Evolutionary conservation across 352 stramenopile genomes (phyloP), one percentile per base, ranked within the genome.

Genomic region (Plasmopara viticola): DNA sequence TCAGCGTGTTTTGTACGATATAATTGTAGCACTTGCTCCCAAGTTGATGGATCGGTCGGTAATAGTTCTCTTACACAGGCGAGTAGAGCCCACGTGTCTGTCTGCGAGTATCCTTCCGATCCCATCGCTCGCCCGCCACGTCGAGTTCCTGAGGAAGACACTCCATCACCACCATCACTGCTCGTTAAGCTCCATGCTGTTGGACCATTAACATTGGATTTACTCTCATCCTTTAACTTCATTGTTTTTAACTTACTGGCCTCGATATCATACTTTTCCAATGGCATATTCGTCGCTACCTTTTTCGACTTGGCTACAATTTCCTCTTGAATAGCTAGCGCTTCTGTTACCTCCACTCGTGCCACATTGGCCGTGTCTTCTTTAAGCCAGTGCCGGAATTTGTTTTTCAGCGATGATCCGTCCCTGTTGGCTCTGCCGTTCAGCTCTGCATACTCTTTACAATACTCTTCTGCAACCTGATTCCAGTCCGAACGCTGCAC

Each of bases 31-130:
- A 63, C 62, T 38, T 57, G 52, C 14, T 68, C 62, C 66, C 66
- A 74, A 42, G 48, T 54, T 17, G 48, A 51, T 2, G 51, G 62
- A 9, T 51, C 62, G 12, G 25, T 44, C 10, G 66, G 66, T 43
- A 69, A 50, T 40, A 71, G 42, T 9, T 60, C 33, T 46, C 56
- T 68, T 15, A 72, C 18, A 40, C 51, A 69, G 0, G 45, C 30
- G 18, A 72, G 52, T 30, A 72, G 52, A 9, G 60, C 60, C 28
- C 18, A 52, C 5, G 37, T 64, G 28, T 72, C 64, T 20, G 48
- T 50, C 17, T 44, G 45, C 6, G 52, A 60, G 49, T 72, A 72
- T 15, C 64, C 64, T 60, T 72, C 64, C 4, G 64, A 66, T 49
- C 64, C 64, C 37, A 62, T 28, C n/a, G 51, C 33, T 40, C 64